Conservation (phyloP, 306 rosid species). For the Delonix regia region DNA sequence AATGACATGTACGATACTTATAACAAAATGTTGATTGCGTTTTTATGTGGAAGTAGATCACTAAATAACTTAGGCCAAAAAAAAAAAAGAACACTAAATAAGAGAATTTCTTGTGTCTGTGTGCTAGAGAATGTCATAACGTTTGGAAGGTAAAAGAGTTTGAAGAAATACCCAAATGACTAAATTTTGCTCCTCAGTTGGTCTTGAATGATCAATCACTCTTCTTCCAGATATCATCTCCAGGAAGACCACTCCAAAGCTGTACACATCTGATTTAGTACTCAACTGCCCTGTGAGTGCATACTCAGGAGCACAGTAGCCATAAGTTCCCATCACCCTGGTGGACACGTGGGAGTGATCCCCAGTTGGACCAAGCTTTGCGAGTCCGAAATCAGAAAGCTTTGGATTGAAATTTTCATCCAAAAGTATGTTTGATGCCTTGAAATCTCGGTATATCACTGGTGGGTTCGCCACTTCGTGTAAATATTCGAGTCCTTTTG, state of each 20-base stretch:
- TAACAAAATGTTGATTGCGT: too few species aligned
- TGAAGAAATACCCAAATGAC: slow-evolving; percentile 70
- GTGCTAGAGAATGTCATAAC: neutral
- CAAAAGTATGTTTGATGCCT: slow-evolving; percentile 82
- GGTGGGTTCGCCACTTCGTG: slow-evolving; percentile 86
- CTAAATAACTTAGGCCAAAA: too few species aligned
- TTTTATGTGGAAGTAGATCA: neutral
- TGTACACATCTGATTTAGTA: slow-evolving; percentile 80
- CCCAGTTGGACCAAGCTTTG: slow-evolving; percentile 92
- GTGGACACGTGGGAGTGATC: slow-evolving; percentile 88
- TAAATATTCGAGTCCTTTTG: slow-evolving; percentile 83
- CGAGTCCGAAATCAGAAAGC: slow-evolving; percentile 92
- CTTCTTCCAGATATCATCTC: slow-evolving; percentile 91
- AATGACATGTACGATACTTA: neutral
- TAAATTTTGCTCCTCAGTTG: slow-evolving; percentile 70
- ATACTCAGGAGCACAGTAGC: slow-evolving; percentile 97
- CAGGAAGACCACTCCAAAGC: slow-evolving; percentile 86
- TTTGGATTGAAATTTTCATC: slow-evolving; percentile 81
- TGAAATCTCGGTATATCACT: slow-evolving; percentile 88
- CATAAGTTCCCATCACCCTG: slow-evolving; percentile 98
- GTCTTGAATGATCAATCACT: slow-evolving; percentile 72
- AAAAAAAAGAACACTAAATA: neutral
- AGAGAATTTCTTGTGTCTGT: too few species aligned
- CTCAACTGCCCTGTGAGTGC: slow-evolving; percentile 82
- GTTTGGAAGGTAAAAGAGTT: slow-evolving; percentile 14